These are phyloP conservation scores for Malus hybrid DNA, from an alignment of 331 rosid species.

Conservation along the genomic window DNA sequence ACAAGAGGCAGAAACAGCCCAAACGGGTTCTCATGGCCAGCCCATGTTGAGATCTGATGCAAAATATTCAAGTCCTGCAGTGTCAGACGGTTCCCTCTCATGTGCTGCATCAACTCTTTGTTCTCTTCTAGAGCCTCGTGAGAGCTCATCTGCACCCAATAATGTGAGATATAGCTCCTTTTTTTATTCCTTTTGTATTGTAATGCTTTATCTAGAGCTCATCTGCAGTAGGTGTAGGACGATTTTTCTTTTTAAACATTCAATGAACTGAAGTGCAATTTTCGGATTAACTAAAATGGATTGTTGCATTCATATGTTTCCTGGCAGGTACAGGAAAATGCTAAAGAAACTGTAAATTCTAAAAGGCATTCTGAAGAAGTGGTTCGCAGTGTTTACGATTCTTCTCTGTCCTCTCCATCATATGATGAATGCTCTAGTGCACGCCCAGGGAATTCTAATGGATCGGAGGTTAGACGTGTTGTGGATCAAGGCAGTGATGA, in stretches of 20 bases:
- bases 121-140: constrained; percentile 45
- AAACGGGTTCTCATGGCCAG: constrained; percentile 21
- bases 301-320: not conserved
- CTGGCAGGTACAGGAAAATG: constrained; percentile 42
- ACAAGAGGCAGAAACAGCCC: constrained; percentile 23
- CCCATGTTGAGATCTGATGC: constrained; percentile 14
- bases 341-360: constrained; percentile 23
- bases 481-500: constrained; percentile 55
- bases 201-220: not conserved
- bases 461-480: constrained; percentile 26
- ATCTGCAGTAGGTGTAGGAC: not conserved
- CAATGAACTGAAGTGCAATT: constrained; percentile 12
- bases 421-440: constrained; percentile 32
- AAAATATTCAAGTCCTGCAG: constrained; percentile 27
- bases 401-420: constrained; percentile 38
- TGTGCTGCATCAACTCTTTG: constrained; percentile 42
- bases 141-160: constrained; percentile 24
- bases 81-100: constrained; percentile 46
- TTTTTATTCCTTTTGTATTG: not conserved
- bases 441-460: constrained; percentile 21
- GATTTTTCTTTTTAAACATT: not conserved
- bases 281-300: not conserved
- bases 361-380: constrained; percentile 33
- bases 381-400: constrained; percentile 25
- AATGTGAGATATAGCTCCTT: constrained; percentile 40